Conservation (phyloP, 2,329 filamentous ascomycete species). For the Microdochium bolleyi region DNA sequence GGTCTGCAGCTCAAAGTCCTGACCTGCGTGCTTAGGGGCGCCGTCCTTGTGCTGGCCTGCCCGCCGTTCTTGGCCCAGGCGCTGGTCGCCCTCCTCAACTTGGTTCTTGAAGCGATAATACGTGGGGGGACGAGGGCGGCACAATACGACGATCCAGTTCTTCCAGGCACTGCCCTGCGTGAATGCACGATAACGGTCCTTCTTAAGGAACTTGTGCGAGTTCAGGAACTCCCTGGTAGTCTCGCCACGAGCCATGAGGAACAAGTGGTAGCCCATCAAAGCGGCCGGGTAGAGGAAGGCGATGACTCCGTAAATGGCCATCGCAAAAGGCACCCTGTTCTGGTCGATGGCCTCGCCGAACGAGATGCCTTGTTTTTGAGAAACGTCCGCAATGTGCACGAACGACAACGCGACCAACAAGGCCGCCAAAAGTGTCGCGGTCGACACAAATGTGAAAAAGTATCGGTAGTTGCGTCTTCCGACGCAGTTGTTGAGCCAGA, state of each 20-base stretch:
- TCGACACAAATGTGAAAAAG: constrained; percentile 86
- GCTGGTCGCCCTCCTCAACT: constrained; percentile 76
- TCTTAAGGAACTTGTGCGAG: constrained; percentile 88
- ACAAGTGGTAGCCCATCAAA: constrained; percentile 82
- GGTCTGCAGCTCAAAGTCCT: constrained; percentile 66
- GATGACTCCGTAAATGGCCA: constrained; percentile 76
- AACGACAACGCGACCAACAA: constrained; percentile 72
- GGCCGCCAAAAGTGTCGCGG: constrained; percentile 66
- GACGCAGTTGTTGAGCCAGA: constrained; percentile 98
- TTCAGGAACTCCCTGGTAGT: constrained; percentile 96
- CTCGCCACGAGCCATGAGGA: constrained; percentile 83
- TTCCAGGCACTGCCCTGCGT: constrained; percentile 66
- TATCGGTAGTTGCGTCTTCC: constrained; percentile 96
- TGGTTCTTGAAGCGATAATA: constrained; percentile 80
- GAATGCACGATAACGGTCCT: constrained; percentile 86
- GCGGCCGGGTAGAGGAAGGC: constrained; percentile 73
- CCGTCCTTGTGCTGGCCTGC: constrained; percentile 36
- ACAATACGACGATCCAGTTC: constrained; percentile 78
- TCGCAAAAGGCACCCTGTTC: constrained; percentile 76
- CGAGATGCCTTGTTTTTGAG: constrained; percentile 50
- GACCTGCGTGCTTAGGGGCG: constrained; percentile 42
- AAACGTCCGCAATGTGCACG: constrained; percentile 73
- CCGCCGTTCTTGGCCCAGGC: constrained; percentile 53
- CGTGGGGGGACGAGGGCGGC: constrained; percentile 75
- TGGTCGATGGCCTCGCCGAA: constrained; percentile 62